These are phyloP conservation scores for Neobulgaria alba DNA, from an alignment of 2,329 filamentous ascomycete species.

Conservation along the genomic window DNA sequence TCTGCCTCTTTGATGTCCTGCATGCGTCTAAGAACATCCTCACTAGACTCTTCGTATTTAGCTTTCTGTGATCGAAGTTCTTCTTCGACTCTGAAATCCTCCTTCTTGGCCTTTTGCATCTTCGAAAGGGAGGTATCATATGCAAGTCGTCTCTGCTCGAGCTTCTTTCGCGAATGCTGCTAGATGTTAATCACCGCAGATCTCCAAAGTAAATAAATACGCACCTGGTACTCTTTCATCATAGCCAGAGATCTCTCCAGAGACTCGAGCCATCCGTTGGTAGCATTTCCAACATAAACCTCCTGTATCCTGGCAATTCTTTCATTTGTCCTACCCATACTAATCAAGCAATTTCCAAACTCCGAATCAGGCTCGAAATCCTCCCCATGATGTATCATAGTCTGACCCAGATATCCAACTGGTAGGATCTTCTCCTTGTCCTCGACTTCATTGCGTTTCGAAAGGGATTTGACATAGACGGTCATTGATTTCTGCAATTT, in stretches of 20 bases:
- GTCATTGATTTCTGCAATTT: constrained; percentile 80
- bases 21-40: constrained; percentile 89
- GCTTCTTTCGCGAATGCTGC: constrained; percentile 75
- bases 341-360: constrained; percentile 76
- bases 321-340: constrained; percentile 83
- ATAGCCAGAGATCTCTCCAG: constrained; percentile 81
- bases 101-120: constrained; percentile 87
- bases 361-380: constrained; percentile 89
- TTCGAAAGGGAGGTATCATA: constrained; percentile 86
- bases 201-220: constrained; percentile 18
- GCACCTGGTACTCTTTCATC: constrained; percentile 96
- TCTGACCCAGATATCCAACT: constrained; percentile 68
- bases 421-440: constrained; percentile 84
- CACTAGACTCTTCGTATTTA: constrained; percentile 92
- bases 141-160: constrained; percentile 79
- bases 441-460: constrained; percentile 72
- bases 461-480: constrained; percentile 78
- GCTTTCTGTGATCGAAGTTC: constrained; percentile 84
- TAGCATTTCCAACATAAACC: constrained; percentile 68
- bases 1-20: constrained; percentile 93
- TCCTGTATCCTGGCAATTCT: constrained; percentile 80
- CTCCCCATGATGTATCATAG: constrained; percentile 83
- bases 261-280: constrained; percentile 81
- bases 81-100: constrained; percentile 89
- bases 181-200: constrained; percentile 17